Base-by-base conservation (phyloP, 163 green algal genomes). In the Chlamydomonas reinhardtii region DNA sequence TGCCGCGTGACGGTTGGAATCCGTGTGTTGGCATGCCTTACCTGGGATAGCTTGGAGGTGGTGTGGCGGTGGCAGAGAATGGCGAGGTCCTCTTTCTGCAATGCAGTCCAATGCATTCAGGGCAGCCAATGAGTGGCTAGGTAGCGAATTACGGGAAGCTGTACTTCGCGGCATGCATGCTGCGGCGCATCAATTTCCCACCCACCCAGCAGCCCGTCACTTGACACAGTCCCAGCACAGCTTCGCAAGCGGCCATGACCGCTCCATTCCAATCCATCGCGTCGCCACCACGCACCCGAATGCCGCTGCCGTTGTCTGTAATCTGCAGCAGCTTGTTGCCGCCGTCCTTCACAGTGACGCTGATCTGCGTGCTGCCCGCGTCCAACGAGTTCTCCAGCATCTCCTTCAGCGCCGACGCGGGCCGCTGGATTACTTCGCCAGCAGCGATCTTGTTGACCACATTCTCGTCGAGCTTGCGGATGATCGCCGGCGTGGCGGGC, bases 321-420 rank as follows among this genome's bases (percentile, higher is more conserved):
- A 99, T 95, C 83, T 98, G 96, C 61, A 99, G 94, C 65, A 98
- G 74, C 90, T 97, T 98, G 65, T 96, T 93, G 35, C 98, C 97
- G n/a, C 97, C 97, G n/a, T 99, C 97, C 81, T 98, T 98, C 9
- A 97, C 91, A 0, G 92, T 89, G 0, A 99, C 91, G 27, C 31
- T 92, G 62, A 99, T 95, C 52, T 96, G 88, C 0, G 95, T 98
- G 25, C 97, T 87, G 16, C 94, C 95, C 32, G 98, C 98, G 66
- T 99, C 98, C 4, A 99, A 52, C 43, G 90, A 95, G 92, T 99
- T 99, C 91, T 99, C 98, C 32, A 99, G 74, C 89, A 99, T 89
- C 91, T 99, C 98, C 90, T 99, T 99, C 0, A 99, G 73, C 2
- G 97, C 98, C 20, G 90, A 97, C 1, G 93, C 87, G 4, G 98